A percentile compares a stretch with the other conserved stretches of the same genome.
phyloP scores from a whole-genome alignment of 2,329 filamentous ascomycete genomes.

The Scedosporium apiospermum region DNA sequence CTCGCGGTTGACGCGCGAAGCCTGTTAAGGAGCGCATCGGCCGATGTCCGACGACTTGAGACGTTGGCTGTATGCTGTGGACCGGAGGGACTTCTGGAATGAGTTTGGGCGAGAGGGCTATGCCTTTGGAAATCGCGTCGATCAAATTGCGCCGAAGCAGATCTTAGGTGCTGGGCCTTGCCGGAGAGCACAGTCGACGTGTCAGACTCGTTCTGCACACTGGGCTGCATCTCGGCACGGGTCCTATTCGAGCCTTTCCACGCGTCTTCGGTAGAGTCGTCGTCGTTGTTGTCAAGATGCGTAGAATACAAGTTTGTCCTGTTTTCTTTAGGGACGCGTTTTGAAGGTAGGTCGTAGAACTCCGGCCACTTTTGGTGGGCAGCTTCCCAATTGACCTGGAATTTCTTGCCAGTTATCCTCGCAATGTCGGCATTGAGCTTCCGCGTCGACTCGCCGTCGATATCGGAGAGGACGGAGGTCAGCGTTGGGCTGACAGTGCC shows the following conservation, averaged over 20 bases:
- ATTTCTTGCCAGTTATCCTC: constrained; percentile 27
- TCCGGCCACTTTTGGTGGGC: constrained; percentile 44
- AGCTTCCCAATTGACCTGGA: constrained; percentile 33
- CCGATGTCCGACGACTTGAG: constrained; percentile 9
- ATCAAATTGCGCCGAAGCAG: constrained; percentile 17
- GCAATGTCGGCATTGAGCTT: constrained; percentile 39
- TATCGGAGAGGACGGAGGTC: constrained; percentile 42
- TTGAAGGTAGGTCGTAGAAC: constrained; percentile 30
- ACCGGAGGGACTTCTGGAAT: constrained; percentile 19
- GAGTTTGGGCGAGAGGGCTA: constrained; percentile 27
- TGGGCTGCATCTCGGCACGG: constrained; percentile 42
- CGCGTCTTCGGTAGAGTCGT: constrained; percentile 32
- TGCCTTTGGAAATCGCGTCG: constrained; percentile 19
- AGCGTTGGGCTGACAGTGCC: constrained; percentile 45
- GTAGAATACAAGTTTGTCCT: constrained; percentile 28
- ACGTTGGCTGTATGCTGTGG: constrained; percentile 7
- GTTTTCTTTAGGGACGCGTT: constrained; percentile 26
- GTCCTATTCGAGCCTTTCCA: constrained; percentile 30
- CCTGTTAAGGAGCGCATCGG: constrained; percentile 8
- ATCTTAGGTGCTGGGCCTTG: constrained; percentile 22
- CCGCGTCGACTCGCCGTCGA: constrained; percentile 44
- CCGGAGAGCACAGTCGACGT: constrained; percentile 31
- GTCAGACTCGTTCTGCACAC: constrained; percentile 43
- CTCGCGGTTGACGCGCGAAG: constrained; percentile 2
- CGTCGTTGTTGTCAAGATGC: constrained; percentile 23